phyloP scores from a whole-genome alignment of 164 flowering plant genomes.

The Litsea cubeba region DNA sequence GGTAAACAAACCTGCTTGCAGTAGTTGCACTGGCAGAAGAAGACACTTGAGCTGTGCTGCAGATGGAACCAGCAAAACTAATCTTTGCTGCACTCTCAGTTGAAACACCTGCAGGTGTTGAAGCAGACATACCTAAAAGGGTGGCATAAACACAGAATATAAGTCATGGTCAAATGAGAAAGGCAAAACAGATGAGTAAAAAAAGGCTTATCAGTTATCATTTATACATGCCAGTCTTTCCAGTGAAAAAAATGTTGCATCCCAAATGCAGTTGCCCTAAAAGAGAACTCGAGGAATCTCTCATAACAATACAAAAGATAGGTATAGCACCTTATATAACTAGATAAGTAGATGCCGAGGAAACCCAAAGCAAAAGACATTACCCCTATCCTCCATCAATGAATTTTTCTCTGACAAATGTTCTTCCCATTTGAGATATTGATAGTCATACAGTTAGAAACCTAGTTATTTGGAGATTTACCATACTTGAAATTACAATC shows the following conservation, averaged over 20 bases:
- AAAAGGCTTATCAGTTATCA: not conserved
- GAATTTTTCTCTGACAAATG: too few species aligned
- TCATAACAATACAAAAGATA: too few species aligned
- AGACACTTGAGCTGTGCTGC: conserved; percentile 49
- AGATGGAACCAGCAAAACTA: conserved; percentile 30
- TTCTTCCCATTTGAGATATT: too few species aligned
- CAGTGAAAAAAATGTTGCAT: not conserved
- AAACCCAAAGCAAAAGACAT: too few species aligned
- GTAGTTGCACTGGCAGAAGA: conserved; percentile 50
- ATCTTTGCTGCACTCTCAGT: conserved; percentile 22
- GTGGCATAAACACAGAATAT: not conserved
- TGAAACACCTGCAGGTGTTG: conserved; percentile 40
- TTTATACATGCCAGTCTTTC: not conserved
- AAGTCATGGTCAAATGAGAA: not conserved
- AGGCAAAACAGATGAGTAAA: not conserved
- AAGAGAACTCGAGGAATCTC: not conserved
- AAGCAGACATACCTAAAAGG: conserved; percentile 35
- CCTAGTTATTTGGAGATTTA: too few species aligned
- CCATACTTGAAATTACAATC: too few species aligned
- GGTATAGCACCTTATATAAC: too few species aligned
- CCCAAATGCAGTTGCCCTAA: too few species aligned
- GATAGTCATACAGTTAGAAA: too few species aligned
- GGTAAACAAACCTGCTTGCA: conserved; percentile 62
- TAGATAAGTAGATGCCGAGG: too few species aligned
- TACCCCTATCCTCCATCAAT: too few species aligned